Evolutionary conservation across 1,284 basidiomycete species (phyloP).

Genomic region (Calocybe gambosa): DNA sequence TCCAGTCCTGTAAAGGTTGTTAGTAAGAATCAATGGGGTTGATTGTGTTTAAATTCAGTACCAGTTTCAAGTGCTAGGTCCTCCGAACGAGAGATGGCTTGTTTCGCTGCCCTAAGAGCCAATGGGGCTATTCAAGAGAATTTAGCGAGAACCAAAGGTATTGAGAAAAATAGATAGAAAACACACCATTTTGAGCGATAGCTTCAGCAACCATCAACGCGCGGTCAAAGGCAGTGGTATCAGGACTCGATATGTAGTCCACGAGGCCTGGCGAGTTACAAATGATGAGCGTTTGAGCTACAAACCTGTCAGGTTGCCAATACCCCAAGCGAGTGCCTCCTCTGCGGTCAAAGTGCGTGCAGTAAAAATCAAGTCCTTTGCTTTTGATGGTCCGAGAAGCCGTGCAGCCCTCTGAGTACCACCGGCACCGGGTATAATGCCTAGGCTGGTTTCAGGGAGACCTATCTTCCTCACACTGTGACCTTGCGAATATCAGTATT

Average conservation of each 20-base stretch:
- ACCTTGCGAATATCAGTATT: too few species aligned
- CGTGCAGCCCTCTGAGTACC: conserved; percentile 86
- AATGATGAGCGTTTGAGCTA: not conserved
- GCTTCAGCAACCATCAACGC: conserved; percentile 59
- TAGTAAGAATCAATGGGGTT: not conserved
- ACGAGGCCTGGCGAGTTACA: conserved; percentile 53
- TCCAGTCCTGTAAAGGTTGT: conserved; percentile 56
- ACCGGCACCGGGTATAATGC: conserved; percentile 95
- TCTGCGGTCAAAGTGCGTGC: conserved; percentile 57
- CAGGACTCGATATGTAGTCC: conserved; percentile 66
- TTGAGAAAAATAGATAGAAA: not conserved
- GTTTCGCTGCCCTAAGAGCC: conserved; percentile 84
- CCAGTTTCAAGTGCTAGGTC: conserved; percentile 75
- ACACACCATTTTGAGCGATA: conserved; percentile 66
- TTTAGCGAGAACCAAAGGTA: not conserved
- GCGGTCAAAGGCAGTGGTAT: conserved; percentile 56
- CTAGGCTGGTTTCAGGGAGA: conserved; percentile 78
- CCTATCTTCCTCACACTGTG: conserved; percentile 73
- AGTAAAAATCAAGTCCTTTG: conserved; percentile 87
- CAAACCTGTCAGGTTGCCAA: conserved; percentile 13
- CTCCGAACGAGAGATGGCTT: conserved; percentile 77
- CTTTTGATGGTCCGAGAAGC: conserved; percentile 74
- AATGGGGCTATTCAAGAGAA: conserved; percentile 60
- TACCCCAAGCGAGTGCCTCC: conserved; percentile 77
- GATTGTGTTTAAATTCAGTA: conserved; percentile 22